Percentiles rank a stretch among this genome's conserved stretches.
Evolutionary conservation across 2,329 filamentous ascomycete genomes (phyloP).

Genomic region (Monosporascus ibericus): DNA sequence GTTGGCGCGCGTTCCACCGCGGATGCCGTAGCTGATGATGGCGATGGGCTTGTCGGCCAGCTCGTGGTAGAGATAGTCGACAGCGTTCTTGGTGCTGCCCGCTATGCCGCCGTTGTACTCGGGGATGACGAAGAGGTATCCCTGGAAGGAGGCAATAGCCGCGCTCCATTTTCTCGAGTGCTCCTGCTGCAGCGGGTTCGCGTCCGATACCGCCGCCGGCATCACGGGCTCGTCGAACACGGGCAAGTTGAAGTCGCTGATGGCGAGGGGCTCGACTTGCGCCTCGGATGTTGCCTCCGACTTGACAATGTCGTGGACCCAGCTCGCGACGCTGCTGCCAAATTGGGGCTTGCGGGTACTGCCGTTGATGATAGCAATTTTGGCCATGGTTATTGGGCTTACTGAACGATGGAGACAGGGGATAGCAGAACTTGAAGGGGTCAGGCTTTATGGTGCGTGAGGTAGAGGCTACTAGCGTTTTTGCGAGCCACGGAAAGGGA

Average conservation of each 20-base stretch:
- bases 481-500: too few species aligned
- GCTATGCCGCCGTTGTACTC: slow-evolving; percentile 53
- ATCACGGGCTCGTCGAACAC: slow-evolving; percentile 37
- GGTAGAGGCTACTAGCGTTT: too few species aligned
- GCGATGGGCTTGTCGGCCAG: slow-evolving; percentile 49
- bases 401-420: too few species aligned
- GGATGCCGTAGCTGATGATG: slow-evolving; percentile 49
- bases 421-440: too few species aligned
- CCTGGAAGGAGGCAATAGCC: slow-evolving; percentile 37
- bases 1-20: slow-evolving; percentile 26
- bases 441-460: too few species aligned
- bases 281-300: too few species aligned
- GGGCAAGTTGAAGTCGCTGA: slow-evolving; percentile 32
- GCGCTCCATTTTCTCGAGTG: slow-evolving; percentile 39
- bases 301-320: too few species aligned
- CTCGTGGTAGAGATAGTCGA: slow-evolving; percentile 56
- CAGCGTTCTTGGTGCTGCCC: slow-evolving; percentile 52
- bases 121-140: slow-evolving; percentile 43
- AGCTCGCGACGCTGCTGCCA: too few species aligned
- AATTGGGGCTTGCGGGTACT: too few species aligned
- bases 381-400: too few species aligned
- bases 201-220: slow-evolving; percentile 31
- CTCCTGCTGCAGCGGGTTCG: slow-evolving; percentile 30
- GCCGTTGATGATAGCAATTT: too few species aligned
- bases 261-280: too few species aligned